Base-by-base conservation (phyloP, 495 filamentous ascomycete species). In the Tetracladium marchalianum region DNA sequence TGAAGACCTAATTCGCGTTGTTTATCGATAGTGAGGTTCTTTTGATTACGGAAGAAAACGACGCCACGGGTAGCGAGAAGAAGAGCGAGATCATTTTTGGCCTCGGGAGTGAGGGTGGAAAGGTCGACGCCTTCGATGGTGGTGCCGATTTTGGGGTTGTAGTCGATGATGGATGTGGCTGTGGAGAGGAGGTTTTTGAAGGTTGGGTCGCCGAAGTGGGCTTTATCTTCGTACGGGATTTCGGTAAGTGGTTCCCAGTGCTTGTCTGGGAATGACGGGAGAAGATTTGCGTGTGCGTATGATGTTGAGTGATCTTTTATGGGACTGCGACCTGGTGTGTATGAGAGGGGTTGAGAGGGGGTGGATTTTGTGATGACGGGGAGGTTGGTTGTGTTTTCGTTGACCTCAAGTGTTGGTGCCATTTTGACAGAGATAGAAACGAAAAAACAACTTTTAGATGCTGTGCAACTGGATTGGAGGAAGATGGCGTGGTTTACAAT, bases 1-100 rank as follows among this genome's bases (percentile, higher is more conserved):
- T 83, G 72, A 41, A 66, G 58, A 13, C 80, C 82, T 19, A 88
- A 66, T 35, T 75, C 62, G 31, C 80, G 72, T 52, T 86, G 82
- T 32, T 70, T 71, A 11, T 84, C 73, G 36, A 70, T 62, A 39
- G 44, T 57, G 53, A 86, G 75, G 55, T 81, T 76, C 24, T 83
- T 76, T 34, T 83, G 84, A 44, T 75, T 67, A 4, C 82, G 75
- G 70, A 87, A 85, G 65, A 87, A 82, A 1, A 87, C 77, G 0
- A 87, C 82, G 11, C 84, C 84, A 15, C 84, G 69, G 19, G 73
- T 78, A 18, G 85, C 77, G 46, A 87, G 75, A 34, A 90, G 63
- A 6, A 81, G 70, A 1, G 85, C 85, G 3, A 88, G 70, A 41
- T 90, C 85, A 56, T 88, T 78, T 60, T 82, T 84, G 54, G 86